Percentiles rank a stretch among this genome's conserved stretches.
Evolutionary conservation across 2,329 filamentous ascomycete species (phyloP).

Genomic region (Sclerotiophoma versabilis): DNA sequence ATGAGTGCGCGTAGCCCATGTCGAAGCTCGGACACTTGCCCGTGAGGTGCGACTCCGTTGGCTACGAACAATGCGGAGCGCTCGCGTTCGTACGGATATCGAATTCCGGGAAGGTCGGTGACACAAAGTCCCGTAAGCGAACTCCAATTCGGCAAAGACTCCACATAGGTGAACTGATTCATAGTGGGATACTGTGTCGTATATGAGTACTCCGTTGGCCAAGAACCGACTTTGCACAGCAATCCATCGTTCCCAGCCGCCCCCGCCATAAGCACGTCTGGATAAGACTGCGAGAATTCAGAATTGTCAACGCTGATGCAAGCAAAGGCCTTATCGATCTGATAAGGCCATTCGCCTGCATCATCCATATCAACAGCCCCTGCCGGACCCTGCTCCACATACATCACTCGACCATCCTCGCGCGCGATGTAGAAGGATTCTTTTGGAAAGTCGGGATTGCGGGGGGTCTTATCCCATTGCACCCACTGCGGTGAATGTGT

Average conservation of each 20-base stretch:
- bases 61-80: slow-evolving; percentile 48
- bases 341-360: slow-evolving; percentile 68
- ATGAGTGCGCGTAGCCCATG: slow-evolving; percentile 51
- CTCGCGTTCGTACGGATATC: slow-evolving; percentile 28
- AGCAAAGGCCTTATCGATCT: slow-evolving; percentile 82
- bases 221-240: slow-evolving; percentile 70
- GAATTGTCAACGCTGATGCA: slow-evolving; percentile 62
- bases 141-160: slow-evolving; percentile 69
- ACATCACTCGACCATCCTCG: slow-evolving; percentile 83
- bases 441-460: slow-evolving; percentile 63
- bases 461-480: slow-evolving; percentile 80
- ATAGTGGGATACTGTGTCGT: slow-evolving; percentile 60
- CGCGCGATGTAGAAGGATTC: slow-evolving; percentile 87
- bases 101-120: slow-evolving; percentile 33
- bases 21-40: slow-evolving; percentile 54
- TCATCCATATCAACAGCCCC: slow-evolving; percentile 51
- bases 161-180: slow-evolving; percentile 56
- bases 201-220: slow-evolving; percentile 54
- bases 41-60: slow-evolving; percentile 54
- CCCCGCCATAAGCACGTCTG: slow-evolving; percentile 80
- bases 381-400: slow-evolving; percentile 67
- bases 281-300: slow-evolving; percentile 62
- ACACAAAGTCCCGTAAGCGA: slow-evolving; percentile 59
- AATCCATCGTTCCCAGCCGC: slow-evolving; percentile 81
- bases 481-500: slow-evolving; percentile 71